phyloP scores from a whole-genome alignment of 2,329 filamentous ascomycete species.

The Xylariales sp. region DNA sequence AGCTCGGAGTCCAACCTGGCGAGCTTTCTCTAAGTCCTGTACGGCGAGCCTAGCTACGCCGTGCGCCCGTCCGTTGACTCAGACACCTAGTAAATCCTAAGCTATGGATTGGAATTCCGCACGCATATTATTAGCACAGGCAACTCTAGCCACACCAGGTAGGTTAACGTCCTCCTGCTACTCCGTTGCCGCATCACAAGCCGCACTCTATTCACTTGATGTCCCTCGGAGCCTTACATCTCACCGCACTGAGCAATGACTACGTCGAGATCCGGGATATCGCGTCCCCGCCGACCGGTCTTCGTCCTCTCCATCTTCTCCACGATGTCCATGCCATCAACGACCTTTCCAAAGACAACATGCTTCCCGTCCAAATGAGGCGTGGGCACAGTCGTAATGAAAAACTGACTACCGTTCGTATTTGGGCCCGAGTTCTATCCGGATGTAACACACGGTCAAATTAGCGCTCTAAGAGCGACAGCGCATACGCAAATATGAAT shows the following conservation, averaged over 20 bases:
- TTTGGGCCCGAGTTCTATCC: conserved; percentile 86
- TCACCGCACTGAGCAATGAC: conserved; percentile 89
- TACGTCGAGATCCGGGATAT: conserved; percentile 87
- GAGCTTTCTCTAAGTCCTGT: not conserved
- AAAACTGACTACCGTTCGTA: conserved; percentile 96
- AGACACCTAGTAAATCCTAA: not conserved
- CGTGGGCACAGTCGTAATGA: conserved; percentile 90
- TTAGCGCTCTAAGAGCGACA: not conserved
- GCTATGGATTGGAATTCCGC: not conserved
- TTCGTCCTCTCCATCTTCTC: conserved; percentile 92
- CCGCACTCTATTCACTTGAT: not conserved
- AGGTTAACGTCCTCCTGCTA: too few species aligned
- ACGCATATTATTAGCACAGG: not conserved
- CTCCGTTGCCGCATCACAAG: not conserved
- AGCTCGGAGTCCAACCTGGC: not conserved
- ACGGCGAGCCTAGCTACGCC: not conserved
- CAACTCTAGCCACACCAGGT: not conserved
- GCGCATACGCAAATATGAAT: not conserved
- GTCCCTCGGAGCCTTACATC: conserved; percentile 70
- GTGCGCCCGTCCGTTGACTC: not conserved
- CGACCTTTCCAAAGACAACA: conserved; percentile 92
- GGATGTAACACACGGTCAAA: not conserved
- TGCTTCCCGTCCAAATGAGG: conserved; percentile 93
- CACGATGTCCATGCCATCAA: conserved; percentile 90
- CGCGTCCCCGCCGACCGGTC: conserved; percentile 77